Evolutionary conservation across 176 grass and related monocot species (phyloP), one percentile per base, ranked within the genome.

Genomic region (Zoysia pacifica): DNA sequence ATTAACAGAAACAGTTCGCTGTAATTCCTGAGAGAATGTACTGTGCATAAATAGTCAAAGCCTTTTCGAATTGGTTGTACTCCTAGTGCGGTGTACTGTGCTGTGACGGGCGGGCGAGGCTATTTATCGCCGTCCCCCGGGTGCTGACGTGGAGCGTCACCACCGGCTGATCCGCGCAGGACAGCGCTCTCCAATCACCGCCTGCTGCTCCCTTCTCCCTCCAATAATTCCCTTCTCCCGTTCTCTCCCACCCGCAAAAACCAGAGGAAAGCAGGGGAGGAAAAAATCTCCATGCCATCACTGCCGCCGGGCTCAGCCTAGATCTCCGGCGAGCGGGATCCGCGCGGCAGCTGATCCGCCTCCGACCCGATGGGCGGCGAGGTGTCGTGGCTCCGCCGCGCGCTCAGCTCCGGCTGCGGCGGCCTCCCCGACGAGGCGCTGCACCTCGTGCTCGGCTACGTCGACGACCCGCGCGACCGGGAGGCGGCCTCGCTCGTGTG

Each of bases 401-500:
- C 70, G 62, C 81, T 90, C 78, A 69, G 76, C 80, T 75, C 15
- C 79, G 74, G 53, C 66, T 9, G 37, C 77, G 61, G 43, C 47
- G 67, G 38, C 46, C 42, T 94, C 15, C 88, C 86, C 60, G 88
- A 94, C 45, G 85, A 86, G 76, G 82, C 71, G 60, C 68, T 91
- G 75, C 82, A 94, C 84, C 84, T 84, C 59, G 86, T 94, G 66
- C 59, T 94, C 74, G 79, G 69, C 58, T 81, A 91, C 91, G 53
- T 94, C 3, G 88, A 94, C 40, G 91, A 73, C 45, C 91, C 91
- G 58, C 79, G 79, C 5, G 91, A 94, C 88, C 14, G 88, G 52
- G 84, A 75, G 75, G 85, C 88, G 8, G 86, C 83, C 43, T 91
- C 91, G 55, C 85, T 83, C 11, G 91, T 91, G 52, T 94, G 88